Conservation (phyloP, 495 filamentous ascomycete genomes). For the Beverwykella pulmonaria region DNA sequence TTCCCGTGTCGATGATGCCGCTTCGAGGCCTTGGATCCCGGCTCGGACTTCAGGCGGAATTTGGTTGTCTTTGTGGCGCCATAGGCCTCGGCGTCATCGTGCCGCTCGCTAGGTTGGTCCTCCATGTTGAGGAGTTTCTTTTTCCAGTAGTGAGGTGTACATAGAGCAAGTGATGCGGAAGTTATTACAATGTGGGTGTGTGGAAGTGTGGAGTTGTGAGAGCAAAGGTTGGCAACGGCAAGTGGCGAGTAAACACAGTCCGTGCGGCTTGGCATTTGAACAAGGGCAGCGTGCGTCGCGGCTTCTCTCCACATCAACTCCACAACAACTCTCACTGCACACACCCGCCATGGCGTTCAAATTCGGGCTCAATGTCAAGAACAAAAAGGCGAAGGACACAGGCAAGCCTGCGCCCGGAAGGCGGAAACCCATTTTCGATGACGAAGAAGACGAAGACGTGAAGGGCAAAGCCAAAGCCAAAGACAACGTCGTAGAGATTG, state of each 20-base stretch:
- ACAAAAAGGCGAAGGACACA: neutral
- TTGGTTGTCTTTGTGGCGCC: slow-evolving; percentile 46
- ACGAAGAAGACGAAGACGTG: slow-evolving; percentile 47
- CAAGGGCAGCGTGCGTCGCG: neutral
- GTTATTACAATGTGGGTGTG: neutral
- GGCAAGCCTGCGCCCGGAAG: slow-evolving; percentile 44
- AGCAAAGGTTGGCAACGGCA: neutral
- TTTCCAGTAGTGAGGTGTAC: neutral
- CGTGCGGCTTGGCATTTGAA: neutral
- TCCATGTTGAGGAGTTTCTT: slow-evolving; percentile 20
- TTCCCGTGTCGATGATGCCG: neutral
- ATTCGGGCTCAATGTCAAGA: slow-evolving; percentile 36
- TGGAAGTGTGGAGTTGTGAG: neutral
- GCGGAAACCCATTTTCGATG: slow-evolving; percentile 56
- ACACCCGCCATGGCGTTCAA: slow-evolving; percentile 50
- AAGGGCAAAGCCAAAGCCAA: slow-evolving; percentile 40
- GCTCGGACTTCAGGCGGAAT: slow-evolving; percentile 63
- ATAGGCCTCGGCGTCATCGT: slow-evolving; percentile 24
- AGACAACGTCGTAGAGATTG: slow-evolving; percentile 38
- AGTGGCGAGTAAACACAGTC: neutral
- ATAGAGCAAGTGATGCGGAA: slow-evolving; percentile 2
- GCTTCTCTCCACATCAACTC: neutral
- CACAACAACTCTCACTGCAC: neutral
- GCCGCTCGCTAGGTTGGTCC: neutral
- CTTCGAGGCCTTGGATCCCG: slow-evolving; percentile 2